Percentiles rank a stretch among this genome's conserved stretches.
Conservation (phyloP, 2,329 filamentous ascomycete genomes). For the Gnomoniopsis sp. region DNA sequence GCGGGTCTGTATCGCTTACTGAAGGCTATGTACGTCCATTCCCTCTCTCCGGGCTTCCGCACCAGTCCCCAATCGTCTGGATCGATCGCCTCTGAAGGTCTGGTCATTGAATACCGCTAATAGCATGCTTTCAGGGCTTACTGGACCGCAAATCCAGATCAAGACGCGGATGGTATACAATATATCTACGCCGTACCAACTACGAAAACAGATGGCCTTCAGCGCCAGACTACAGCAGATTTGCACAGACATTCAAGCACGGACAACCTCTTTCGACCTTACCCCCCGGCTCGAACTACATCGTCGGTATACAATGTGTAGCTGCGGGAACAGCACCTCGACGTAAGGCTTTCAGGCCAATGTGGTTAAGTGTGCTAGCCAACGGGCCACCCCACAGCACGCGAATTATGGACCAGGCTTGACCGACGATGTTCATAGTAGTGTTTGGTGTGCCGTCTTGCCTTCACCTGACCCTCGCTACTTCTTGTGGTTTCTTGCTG, state of each 20-base stretch:
- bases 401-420: too few relatives aligned
- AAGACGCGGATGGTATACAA: constrained; percentile 17
- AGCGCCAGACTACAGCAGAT: neutral
- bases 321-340: too few relatives aligned
- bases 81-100: neutral
- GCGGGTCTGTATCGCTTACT: constrained; percentile 33
- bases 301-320: too few relatives aligned
- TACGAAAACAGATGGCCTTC: neutral
- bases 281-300: too few relatives aligned
- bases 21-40: constrained; percentile 24
- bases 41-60: neutral
- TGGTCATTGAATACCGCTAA: neutral
- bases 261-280: too few relatives aligned
- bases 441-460: too few relatives aligned
- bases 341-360: too few relatives aligned
- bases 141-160: constrained; percentile 27
- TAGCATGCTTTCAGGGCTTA: constrained; percentile 24
- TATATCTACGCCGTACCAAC: neutral
- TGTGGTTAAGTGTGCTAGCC: too few relatives aligned
- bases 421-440: too few relatives aligned
- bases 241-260: neutral
- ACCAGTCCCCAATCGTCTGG: neutral
- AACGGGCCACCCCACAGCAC: too few relatives aligned
- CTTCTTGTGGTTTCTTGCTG: too few relatives aligned
- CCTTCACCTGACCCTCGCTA: too few relatives aligned